Conservation (phyloP, 1,284 basidiomycete genomes). For the Cutaneotrichosporon daszewskae region DNA sequence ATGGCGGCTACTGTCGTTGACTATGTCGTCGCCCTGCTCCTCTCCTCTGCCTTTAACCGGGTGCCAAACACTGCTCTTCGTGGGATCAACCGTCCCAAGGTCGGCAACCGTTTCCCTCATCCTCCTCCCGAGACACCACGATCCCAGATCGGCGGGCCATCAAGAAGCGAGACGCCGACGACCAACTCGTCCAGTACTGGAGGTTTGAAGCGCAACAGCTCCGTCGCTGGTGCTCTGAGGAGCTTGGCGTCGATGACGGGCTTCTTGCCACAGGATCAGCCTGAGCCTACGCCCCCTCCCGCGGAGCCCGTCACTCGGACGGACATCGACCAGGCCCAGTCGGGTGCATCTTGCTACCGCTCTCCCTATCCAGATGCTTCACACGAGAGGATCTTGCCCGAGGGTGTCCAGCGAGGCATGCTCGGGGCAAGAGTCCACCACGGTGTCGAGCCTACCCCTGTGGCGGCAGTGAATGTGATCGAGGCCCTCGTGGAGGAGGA, state of each 20-base stretch:
- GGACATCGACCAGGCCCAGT: constrained; percentile 12
- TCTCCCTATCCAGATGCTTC: constrained; percentile 39
- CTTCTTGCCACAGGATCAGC: constrained; percentile 23
- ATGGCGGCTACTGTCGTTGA: constrained; percentile 88
- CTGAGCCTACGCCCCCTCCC: constrained; percentile 8
- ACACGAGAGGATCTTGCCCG: constrained; percentile 34
- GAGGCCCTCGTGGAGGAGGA: constrained; percentile 84
- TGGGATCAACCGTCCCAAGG: constrained; percentile 30
- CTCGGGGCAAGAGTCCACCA: constrained; percentile 7
- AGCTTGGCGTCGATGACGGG: constrained; percentile 57
- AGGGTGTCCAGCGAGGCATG: constrained; percentile 8
- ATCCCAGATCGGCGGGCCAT: background rate
- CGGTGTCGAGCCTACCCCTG: constrained; percentile 15
- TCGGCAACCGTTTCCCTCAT: constrained; percentile 9
- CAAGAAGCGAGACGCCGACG: background rate
- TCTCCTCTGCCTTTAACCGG: constrained; percentile 77
- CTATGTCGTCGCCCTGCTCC: constrained; percentile 80
- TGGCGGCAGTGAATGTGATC: constrained; percentile 65
- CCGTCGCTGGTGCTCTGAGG: constrained; percentile 76
- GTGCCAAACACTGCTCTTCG: constrained; percentile 63
- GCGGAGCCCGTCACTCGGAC: constrained; percentile 14
- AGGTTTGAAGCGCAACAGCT: constrained; percentile 70
- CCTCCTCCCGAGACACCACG: constrained; percentile 3
- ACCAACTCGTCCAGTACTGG: constrained; percentile 10
- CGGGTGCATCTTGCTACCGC: constrained; percentile 25